These are phyloP conservation scores for Esteya vermicola DNA, from an alignment of 2,329 filamentous ascomycete species.

Conservation along the genomic window DNA sequence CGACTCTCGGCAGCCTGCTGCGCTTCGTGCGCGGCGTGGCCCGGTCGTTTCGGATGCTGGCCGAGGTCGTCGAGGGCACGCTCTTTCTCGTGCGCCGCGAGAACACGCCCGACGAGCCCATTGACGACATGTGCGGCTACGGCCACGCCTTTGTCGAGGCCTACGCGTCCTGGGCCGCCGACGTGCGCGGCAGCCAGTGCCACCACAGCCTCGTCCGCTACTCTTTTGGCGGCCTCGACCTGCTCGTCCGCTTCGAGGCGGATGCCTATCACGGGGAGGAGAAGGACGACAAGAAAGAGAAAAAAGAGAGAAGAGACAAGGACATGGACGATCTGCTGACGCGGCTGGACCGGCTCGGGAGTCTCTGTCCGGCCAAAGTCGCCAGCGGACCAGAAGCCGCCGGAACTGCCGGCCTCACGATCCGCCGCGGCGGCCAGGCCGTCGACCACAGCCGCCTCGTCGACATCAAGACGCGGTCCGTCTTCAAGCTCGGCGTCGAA, in stretches of 20 bases:
- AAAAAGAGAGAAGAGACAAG: neutral
- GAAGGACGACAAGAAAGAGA: neutral
- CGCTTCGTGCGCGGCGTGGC: conserved; percentile 33
- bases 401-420: neutral
- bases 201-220: conserved; percentile 51
- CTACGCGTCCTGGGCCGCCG: conserved; percentile 48
- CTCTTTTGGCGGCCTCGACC: conserved; percentile 34
- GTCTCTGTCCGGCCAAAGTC: too few relatives aligned
- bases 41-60: conserved; percentile 40
- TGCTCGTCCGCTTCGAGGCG: conserved; percentile 39
- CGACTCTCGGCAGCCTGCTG: conserved; percentile 46
- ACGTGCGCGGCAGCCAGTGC: conserved; percentile 37
- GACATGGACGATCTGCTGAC: neutral
- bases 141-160: conserved; percentile 53
- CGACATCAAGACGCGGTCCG: conserved; percentile 29
- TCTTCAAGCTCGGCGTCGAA: conserved; percentile 9
- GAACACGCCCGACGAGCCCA: conserved; percentile 41
- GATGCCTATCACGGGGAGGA: conserved; percentile 35
- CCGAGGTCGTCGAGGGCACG: conserved; percentile 39
- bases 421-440: conserved; percentile 12
- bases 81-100: conserved; percentile 51
- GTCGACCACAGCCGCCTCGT: conserved; percentile 21
- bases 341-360: neutral
- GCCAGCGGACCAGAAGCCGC: too few relatives aligned
- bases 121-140: conserved; percentile 41